Evolutionary conservation across 345 rosid species (phyloP).

Genomic region (Citrus australasica): DNA sequence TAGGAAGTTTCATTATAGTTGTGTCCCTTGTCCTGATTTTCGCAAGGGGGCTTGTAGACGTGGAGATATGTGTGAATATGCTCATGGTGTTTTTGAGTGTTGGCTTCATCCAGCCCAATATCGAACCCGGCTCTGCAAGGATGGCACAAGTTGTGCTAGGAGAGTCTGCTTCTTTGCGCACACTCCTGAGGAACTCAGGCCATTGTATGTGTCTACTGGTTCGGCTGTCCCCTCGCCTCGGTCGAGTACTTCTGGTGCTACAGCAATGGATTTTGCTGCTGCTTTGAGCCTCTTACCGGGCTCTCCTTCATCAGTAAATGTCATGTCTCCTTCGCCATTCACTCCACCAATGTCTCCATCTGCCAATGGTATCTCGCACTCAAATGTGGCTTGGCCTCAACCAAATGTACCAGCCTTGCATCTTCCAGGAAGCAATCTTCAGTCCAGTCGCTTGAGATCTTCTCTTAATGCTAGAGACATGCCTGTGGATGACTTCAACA

Average conservation of each 20-base stretch:
- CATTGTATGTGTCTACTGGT: slow-evolving; percentile 83
- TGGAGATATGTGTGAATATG: slow-evolving; percentile 96
- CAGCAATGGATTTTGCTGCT: slow-evolving; percentile 76
- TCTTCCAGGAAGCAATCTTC: slow-evolving; percentile 74
- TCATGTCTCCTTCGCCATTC: slow-evolving; percentile 82
- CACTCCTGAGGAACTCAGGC: slow-evolving; percentile 84
- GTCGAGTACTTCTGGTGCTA: slow-evolving; percentile 52
- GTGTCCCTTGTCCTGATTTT: slow-evolving; percentile 95
- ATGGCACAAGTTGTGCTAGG: slow-evolving; percentile 78
- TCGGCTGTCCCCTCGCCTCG: slow-evolving; percentile 93
- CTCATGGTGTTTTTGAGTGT: slow-evolving; percentile 97
- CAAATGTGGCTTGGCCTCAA: slow-evolving; percentile 77
- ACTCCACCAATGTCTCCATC: slow-evolving; percentile 93
- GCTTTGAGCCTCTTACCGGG: slow-evolving; percentile 76
- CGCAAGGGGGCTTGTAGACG: slow-evolving; percentile 93
- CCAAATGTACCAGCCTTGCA: slow-evolving; percentile 84
- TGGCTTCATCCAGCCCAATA: slow-evolving; percentile 99
- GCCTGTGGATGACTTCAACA: slow-evolving; percentile 49
- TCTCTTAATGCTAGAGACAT: slow-evolving; percentile 80
- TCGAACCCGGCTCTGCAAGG: slow-evolving; percentile 88
- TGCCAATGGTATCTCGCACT: slow-evolving; percentile 60
- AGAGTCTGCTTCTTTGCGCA: slow-evolving; percentile 97
- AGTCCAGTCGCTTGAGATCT: slow-evolving; percentile 87
- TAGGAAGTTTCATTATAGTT: slow-evolving; percentile 92
- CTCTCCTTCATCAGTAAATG: slow-evolving; percentile 72